Evolutionary conservation across 1,284 basidiomycete species (phyloP).

Genomic region (Cutaneotrichosporon cavernicola): DNA sequence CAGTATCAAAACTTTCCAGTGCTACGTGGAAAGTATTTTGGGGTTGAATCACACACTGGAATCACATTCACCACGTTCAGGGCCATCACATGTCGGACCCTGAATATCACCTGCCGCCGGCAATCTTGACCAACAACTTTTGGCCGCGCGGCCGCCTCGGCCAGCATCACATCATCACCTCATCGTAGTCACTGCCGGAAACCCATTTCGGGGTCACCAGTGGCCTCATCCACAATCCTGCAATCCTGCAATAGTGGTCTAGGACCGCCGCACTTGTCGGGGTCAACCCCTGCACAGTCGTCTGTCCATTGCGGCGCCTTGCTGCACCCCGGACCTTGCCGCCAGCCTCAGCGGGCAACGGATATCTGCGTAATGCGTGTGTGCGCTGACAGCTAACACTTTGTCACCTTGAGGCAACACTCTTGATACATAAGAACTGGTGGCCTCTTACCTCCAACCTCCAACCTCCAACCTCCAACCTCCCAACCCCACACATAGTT

Average conservation of each 20-base stretch:
- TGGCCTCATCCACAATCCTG: background rate
- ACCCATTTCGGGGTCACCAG: background rate
- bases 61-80: background rate
- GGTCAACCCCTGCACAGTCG: background rate
- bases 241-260: too few relatives aligned
- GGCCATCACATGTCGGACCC: slow-evolving; percentile 13
- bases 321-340: background rate
- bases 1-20: background rate
- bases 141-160: too few relatives aligned
- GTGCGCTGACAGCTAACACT: background rate
- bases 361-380: too few relatives aligned
- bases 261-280: background rate
- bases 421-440: background rate
- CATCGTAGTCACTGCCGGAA: background rate
- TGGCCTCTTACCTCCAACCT: background rate
- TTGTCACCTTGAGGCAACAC: background rate
- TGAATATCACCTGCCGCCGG: slow-evolving; percentile 4
- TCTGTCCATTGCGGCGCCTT: background rate
- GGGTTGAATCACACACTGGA: background rate
- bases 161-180: background rate
- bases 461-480: too few relatives aligned
- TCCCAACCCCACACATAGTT: background rate
- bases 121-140: background rate
- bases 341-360: background rate
- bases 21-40: background rate